Evolutionary conservation across 768 basidiomycete species (phyloP).

Genomic region (Clavaria fumosa): DNA sequence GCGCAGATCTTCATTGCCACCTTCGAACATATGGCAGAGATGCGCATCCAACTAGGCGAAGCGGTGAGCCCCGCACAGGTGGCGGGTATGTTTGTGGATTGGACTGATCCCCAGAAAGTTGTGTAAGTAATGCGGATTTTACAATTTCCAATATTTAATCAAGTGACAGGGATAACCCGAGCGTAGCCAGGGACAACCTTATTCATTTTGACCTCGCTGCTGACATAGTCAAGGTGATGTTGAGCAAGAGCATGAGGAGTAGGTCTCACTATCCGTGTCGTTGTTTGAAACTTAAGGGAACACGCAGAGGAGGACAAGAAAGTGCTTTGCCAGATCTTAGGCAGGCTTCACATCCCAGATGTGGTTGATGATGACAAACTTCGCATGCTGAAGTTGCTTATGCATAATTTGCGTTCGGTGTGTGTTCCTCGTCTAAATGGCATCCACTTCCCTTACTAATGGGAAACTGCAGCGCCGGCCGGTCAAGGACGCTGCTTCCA

Average conservation of each 20-base stretch:
- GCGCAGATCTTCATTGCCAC: slow-evolving; percentile 39
- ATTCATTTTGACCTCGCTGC: slow-evolving; percentile 36
- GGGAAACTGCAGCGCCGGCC: slow-evolving; percentile 27
- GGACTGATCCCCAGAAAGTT: slow-evolving; percentile 51
- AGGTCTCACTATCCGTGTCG: slow-evolving; percentile 14
- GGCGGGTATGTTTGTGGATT: slow-evolving; percentile 50
- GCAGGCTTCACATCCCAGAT: slow-evolving; percentile 54
- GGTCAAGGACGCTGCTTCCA: slow-evolving; percentile 38
- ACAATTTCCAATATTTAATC: neutral
- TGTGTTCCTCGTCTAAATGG: neutral
- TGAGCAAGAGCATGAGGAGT: slow-evolving; percentile 37
- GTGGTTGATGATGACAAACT: slow-evolving; percentile 55
- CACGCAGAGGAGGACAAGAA: slow-evolving; percentile 50
- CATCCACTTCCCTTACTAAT: neutral
- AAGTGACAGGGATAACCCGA: slow-evolving; percentile 10
- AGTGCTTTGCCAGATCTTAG: slow-evolving; percentile 45
- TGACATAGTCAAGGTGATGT: slow-evolving; percentile 29
- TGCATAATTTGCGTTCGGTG: slow-evolving; percentile 44
- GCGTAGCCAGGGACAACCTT: slow-evolving; percentile 14
- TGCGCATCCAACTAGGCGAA: slow-evolving; percentile 35
- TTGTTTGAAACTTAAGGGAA: slow-evolving; percentile 10
- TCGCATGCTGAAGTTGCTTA: slow-evolving; percentile 41
- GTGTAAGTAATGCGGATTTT: slow-evolving; percentile 6
- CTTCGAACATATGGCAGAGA: slow-evolving; percentile 33
- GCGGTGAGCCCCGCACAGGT: slow-evolving; percentile 44